phyloP scores from a whole-genome alignment of 2,329 filamentous ascomycete species.

The Aspergillus novoparasiticus region DNA sequence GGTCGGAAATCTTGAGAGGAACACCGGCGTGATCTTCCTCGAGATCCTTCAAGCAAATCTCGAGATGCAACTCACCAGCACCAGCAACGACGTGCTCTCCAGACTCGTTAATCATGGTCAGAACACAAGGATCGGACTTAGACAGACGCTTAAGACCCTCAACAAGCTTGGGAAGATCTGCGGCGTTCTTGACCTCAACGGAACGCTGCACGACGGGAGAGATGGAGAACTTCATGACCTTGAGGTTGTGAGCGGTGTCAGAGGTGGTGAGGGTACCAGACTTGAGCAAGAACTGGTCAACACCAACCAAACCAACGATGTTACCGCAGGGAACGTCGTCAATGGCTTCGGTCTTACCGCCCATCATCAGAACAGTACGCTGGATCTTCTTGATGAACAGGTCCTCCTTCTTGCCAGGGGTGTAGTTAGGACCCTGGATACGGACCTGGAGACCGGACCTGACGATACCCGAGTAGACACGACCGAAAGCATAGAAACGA shows the following conservation, averaged over 20 bases:
- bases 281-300: conserved; percentile 99
- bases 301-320: conserved; percentile 98
- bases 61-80: conserved; percentile 98
- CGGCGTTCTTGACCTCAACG: conserved; percentile 99
- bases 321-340: conserved; percentile 99
- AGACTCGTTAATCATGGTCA: conserved; percentile 84
- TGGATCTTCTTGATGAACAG: conserved; percentile 99
- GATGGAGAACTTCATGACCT: conserved; percentile 99
- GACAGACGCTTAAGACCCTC: conserved; percentile 99
- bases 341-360: conserved; percentile 97
- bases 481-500: conserved; percentile 99
- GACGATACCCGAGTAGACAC: conserved; percentile 99
- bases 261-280: conserved; percentile 98
- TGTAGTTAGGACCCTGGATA: conserved; percentile 99
- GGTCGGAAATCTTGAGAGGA: conserved; percentile 95
- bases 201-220: conserved; percentile 98
- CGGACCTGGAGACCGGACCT: conserved; percentile 98
- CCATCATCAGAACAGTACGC: conserved; percentile 99
- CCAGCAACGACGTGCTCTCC: conserved; percentile 99
- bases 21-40: conserved; percentile 99
- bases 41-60: conserved; percentile 99
- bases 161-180: conserved; percentile 98
- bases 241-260: conserved; percentile 98
- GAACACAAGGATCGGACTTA: conserved; percentile 98
- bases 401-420: conserved; percentile 97